Evolutionary conservation across 2,329 filamentous ascomycete genomes (phyloP).

Genomic region (Didymella glomerata): DNA sequence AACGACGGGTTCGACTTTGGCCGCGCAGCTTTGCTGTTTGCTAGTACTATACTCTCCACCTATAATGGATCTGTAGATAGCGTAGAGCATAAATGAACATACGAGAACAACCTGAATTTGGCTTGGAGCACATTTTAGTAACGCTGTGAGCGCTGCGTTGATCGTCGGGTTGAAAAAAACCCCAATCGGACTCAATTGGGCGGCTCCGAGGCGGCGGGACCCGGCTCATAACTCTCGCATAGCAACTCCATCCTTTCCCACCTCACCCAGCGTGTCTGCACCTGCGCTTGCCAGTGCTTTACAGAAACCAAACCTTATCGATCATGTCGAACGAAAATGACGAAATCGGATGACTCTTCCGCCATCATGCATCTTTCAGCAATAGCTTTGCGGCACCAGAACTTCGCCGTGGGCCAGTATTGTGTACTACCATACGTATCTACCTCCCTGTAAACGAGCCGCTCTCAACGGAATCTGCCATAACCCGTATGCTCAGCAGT

Average conservation of each 20-base stretch:
- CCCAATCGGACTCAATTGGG: slow-evolving; percentile 26
- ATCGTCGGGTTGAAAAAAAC: slow-evolving; percentile 9
- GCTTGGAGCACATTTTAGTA: not conserved
- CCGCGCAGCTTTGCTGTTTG: slow-evolving; percentile 13
- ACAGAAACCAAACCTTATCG: not conserved
- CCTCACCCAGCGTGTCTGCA: slow-evolving; percentile 22
- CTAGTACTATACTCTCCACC: slow-evolving; percentile 7
- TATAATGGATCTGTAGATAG: slow-evolving; percentile 23
- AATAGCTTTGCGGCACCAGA: not conserved
- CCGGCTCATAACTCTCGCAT: slow-evolving; percentile 4
- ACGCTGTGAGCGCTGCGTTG: slow-evolving; percentile 28
- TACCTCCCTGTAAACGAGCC: not conserved
- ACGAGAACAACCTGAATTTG: not conserved
- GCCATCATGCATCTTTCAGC: not conserved
- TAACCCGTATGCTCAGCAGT: not conserved
- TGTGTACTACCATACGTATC: slow-evolving; percentile 10
- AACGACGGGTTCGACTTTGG: slow-evolving; percentile 5
- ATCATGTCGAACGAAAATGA: not conserved
- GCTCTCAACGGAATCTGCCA: slow-evolving; percentile 3
- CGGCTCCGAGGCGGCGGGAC: slow-evolving; percentile 11
- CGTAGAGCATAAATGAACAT: not conserved
- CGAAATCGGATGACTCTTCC: not conserved
- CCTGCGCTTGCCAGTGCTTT: not conserved
- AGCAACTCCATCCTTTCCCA: slow-evolving; percentile 9
- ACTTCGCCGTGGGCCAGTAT: not conserved